phyloP scores from a whole-genome alignment of 306 rosid genomes.

The Quercus dentata region DNA sequence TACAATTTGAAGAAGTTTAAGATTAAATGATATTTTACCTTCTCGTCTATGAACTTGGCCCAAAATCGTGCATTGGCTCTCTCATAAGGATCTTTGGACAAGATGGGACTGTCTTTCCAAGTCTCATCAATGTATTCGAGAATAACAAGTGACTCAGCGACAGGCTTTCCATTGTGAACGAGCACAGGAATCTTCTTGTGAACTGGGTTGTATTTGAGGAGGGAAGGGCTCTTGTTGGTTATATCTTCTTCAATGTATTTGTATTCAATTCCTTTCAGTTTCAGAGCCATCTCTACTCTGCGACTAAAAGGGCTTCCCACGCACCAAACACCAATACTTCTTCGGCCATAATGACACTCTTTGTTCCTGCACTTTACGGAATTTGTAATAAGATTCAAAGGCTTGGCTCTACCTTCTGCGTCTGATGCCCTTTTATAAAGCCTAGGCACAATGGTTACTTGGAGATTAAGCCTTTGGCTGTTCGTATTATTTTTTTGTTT shows the following conservation, averaged over 20 bases:
- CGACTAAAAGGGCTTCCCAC: constrained; percentile 26
- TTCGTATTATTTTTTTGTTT: too few relatives aligned
- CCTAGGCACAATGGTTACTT: too few relatives aligned
- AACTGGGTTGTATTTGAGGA: constrained; percentile 36
- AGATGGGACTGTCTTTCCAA: constrained; percentile 11
- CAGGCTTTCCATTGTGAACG: constrained; percentile 32
- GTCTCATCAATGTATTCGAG: constrained; percentile 17
- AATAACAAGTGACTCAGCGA: constrained; percentile 8
- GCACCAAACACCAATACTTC: constrained; percentile 18
- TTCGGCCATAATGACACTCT: background rate
- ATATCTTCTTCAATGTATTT: constrained; percentile 28
- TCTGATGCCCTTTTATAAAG: too few relatives aligned
- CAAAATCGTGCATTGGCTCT: constrained; percentile 37
- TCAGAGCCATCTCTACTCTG: constrained; percentile 33
- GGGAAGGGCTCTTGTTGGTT: constrained; percentile 21
- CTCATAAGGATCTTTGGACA: constrained; percentile 25
- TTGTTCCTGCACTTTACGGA: background rate
- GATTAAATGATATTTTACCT: constrained; percentile 12
- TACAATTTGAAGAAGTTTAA: too few relatives aligned
- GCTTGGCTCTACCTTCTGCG: too few relatives aligned
- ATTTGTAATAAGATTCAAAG: too few relatives aligned
- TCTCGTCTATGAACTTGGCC: constrained; percentile 35
- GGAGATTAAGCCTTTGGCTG: too few relatives aligned
- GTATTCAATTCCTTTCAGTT: constrained; percentile 32
- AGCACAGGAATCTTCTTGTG: constrained; percentile 31